Evolutionary conservation across 2,329 filamentous ascomycete species (phyloP).

Genomic region (Trichoderma sp.): DNA sequence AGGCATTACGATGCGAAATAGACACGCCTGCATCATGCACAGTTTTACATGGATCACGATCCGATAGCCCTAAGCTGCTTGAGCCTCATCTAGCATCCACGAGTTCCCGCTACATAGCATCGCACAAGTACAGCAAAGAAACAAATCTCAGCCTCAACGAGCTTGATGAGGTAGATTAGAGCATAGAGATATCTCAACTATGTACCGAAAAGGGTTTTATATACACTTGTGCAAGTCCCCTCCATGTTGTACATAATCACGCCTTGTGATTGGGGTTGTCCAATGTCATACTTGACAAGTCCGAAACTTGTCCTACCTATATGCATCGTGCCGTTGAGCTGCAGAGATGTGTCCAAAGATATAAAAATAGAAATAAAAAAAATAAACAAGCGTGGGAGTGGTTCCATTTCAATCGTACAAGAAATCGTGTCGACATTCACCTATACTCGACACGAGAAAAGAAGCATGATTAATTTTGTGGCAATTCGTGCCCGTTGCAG

Average conservation of each 20-base stretch:
- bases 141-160: not conserved
- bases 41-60: not conserved
- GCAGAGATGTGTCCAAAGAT: not conserved
- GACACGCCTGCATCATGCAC: not conserved
- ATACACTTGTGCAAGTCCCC: not conserved
- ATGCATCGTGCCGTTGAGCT: not conserved
- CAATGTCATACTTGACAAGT: not conserved
- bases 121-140: not conserved
- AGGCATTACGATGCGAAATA: not conserved
- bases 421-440: not conserved
- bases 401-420: slow-evolving; percentile 16
- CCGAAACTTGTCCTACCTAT: not conserved
- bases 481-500: not conserved
- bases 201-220: not conserved
- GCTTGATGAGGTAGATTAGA: not conserved
- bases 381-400: slow-evolving; percentile 7
- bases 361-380: not conserved
- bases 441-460: not conserved
- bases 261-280: not conserved
- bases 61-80: not conserved
- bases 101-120: not conserved
- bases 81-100: not conserved
- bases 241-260: slow-evolving; percentile 7
- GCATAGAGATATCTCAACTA: not conserved
- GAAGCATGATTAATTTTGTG: slow-evolving; percentile 5